phyloP scores from a whole-genome alignment of 2,329 filamentous ascomycete genomes.

The Epicoccum nigrum region DNA sequence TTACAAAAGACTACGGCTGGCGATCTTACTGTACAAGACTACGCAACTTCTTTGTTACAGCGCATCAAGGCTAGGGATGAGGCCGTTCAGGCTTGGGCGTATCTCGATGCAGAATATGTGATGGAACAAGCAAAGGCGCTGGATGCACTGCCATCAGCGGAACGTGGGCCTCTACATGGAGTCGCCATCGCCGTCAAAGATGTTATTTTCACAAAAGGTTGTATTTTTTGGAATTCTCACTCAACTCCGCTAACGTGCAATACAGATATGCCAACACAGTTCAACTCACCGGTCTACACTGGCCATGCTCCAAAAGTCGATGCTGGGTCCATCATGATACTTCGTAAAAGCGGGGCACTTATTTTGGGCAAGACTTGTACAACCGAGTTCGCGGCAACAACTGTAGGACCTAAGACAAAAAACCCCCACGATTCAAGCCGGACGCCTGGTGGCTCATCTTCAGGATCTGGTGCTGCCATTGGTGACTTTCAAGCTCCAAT shows the following conservation, averaged over 20 bases:
- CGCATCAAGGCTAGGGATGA: slow-evolving; percentile 36
- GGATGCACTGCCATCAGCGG: slow-evolving; percentile 55
- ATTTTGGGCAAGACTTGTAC: slow-evolving; percentile 65
- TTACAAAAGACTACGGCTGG: slow-evolving; percentile 30
- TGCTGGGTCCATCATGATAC: slow-evolving; percentile 58
- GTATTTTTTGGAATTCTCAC: background rate
- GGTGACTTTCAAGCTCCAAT: slow-evolving; percentile 68
- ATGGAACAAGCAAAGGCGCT: slow-evolving; percentile 58
- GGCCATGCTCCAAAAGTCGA: slow-evolving; percentile 56
- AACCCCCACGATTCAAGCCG: slow-evolving; percentile 62
- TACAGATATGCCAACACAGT: slow-evolving; percentile 62
- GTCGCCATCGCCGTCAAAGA: slow-evolving; percentile 66
- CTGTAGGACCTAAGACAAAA: slow-evolving; percentile 58
- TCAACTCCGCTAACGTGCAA: background rate
- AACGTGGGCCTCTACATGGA: slow-evolving; percentile 64
- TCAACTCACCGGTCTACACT: slow-evolving; percentile 62
- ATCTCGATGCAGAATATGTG: slow-evolving; percentile 47
- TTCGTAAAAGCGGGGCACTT: slow-evolving; percentile 62
- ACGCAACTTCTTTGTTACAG: slow-evolving; percentile 36
- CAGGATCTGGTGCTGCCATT: slow-evolving; percentile 70
- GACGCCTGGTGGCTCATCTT: slow-evolving; percentile 71
- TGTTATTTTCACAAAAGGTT: slow-evolving; percentile 57
- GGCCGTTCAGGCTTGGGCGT: slow-evolving; percentile 40
- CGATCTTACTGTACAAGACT: slow-evolving; percentile 36
- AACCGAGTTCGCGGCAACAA: slow-evolving; percentile 67